Percentiles rank a stretch among this genome's conserved stretches.
These are phyloP conservation scores for Pseudonectria foliicola DNA, from an alignment of 2,329 filamentous ascomycete species.

Conservation along the genomic window DNA sequence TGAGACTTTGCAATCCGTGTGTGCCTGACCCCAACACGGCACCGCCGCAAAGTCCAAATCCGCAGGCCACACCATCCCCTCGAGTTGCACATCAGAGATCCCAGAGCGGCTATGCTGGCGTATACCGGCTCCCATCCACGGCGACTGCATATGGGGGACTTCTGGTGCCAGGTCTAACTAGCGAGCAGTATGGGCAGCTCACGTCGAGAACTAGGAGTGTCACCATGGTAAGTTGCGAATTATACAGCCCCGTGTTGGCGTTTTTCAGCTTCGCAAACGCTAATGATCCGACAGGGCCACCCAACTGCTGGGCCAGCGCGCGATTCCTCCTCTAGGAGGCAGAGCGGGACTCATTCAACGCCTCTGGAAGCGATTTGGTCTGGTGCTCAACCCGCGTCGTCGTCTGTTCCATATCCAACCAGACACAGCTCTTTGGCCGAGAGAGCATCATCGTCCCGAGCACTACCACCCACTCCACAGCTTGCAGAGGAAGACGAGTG, in stretches of 20 bases:
- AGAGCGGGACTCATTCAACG: conserved; percentile 26
- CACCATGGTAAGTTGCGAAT: conserved; percentile 37
- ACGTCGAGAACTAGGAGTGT: conserved; percentile 36
- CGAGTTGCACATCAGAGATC: conserved; percentile 37
- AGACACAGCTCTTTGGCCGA: conserved; percentile 25
- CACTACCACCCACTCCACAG: conserved; percentile 38
- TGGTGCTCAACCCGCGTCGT: conserved; percentile 25
- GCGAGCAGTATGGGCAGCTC: conserved; percentile 30
- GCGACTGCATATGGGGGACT: conserved; percentile 30
- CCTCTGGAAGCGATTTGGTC: conserved; percentile 35
- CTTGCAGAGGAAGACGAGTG: conserved; percentile 71
- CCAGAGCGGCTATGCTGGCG: conserved; percentile 35
- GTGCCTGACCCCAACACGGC: conserved; percentile 55
- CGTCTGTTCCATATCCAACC: conserved; percentile 24
- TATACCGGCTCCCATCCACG: conserved; percentile 21
- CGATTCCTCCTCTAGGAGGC: conserved; percentile 21
- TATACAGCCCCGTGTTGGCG: background rate
- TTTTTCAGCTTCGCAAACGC: conserved; percentile 3
- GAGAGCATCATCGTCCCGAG: conserved; percentile 30
- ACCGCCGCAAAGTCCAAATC: conserved; percentile 40
- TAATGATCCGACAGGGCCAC: conserved; percentile 12
- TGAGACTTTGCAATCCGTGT: conserved; percentile 55
- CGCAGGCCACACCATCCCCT: conserved; percentile 27
- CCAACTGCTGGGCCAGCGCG: conserved; percentile 16
- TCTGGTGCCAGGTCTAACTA: conserved; percentile 24